These are phyloP conservation scores for Singerocomus rubriflavus DNA, from an alignment of 1,284 basidiomycete genomes.

Conservation along the genomic window DNA sequence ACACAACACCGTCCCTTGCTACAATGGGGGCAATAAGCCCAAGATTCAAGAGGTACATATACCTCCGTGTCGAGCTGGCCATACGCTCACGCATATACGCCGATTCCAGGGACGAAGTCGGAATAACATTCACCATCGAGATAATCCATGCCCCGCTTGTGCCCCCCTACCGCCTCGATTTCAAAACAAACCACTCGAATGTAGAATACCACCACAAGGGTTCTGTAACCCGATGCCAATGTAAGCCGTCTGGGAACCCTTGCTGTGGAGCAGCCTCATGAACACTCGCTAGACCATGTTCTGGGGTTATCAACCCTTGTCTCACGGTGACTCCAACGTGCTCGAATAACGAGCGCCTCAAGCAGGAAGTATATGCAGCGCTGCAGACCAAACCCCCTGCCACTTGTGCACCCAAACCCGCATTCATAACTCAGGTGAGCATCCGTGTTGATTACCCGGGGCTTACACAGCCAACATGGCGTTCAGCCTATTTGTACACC, in stretches of 20 bases:
- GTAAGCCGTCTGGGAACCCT: conserved; percentile 1
- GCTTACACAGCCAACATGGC: conserved; percentile 1
- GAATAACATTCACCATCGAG: background rate
- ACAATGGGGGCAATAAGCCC: background rate
- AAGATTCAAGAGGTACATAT: conserved; percentile 5
- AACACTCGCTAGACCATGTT: conserved; percentile 14
- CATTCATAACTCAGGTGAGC: background rate
- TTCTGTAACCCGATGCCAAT: background rate
- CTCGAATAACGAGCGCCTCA: background rate
- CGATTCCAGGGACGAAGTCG: conserved; percentile 3
- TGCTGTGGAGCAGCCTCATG: background rate
- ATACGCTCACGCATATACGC: background rate
- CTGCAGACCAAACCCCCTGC: background rate
- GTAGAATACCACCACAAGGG: background rate
- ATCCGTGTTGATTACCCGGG: background rate
- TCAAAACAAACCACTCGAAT: background rate
- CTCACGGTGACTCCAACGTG: background rate
- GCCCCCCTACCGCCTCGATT: conserved; percentile 2
- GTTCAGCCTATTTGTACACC: conserved; percentile 1
- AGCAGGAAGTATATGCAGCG: background rate
- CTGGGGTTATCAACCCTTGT: conserved; percentile 3
- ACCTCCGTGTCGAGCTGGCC: background rate
- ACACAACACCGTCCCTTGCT: background rate
- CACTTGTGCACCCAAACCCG: background rate
- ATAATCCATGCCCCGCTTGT: background rate